Evolutionary conservation across 2,329 filamentous ascomycete genomes (phyloP).

Genomic region (Cercospora canescens): DNA sequence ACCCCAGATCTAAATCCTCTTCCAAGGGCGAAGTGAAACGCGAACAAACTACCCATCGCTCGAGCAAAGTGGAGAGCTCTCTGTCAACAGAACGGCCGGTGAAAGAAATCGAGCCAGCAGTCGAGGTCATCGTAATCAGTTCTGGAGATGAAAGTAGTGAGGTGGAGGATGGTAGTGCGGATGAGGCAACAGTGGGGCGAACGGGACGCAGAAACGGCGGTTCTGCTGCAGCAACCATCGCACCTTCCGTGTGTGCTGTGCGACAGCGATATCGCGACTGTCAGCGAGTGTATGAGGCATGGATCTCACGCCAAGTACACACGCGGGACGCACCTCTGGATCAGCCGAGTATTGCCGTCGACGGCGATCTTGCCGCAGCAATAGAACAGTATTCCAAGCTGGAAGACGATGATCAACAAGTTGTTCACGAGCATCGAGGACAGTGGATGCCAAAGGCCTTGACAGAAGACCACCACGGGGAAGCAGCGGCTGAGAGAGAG

Average conservation of each 20-base stretch:
- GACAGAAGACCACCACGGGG: not conserved
- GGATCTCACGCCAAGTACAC: not conserved
- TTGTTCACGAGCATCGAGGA: not conserved
- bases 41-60: too few species aligned
- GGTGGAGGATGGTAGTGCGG: not conserved
- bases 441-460: not conserved
- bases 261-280: not conserved
- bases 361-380: not conserved
- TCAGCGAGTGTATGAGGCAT: not conserved
- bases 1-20: not conserved
- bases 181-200: not conserved
- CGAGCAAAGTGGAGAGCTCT: not conserved
- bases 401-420: not conserved
- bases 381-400: not conserved
- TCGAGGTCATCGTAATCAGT: constrained; percentile 4
- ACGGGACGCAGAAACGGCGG: not conserved
- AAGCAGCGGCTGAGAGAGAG: not conserved
- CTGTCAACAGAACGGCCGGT: not conserved
- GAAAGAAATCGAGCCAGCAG: not conserved
- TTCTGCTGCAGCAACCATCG: not conserved
- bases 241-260: not conserved
- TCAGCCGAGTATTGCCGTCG: not conserved
- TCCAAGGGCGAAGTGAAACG: not conserved
- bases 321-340: not conserved
- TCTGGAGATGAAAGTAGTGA: not conserved